Base-by-base conservation (phyloP, 2,329 filamentous ascomycete species). In the Byssothecium circinans region DNA sequence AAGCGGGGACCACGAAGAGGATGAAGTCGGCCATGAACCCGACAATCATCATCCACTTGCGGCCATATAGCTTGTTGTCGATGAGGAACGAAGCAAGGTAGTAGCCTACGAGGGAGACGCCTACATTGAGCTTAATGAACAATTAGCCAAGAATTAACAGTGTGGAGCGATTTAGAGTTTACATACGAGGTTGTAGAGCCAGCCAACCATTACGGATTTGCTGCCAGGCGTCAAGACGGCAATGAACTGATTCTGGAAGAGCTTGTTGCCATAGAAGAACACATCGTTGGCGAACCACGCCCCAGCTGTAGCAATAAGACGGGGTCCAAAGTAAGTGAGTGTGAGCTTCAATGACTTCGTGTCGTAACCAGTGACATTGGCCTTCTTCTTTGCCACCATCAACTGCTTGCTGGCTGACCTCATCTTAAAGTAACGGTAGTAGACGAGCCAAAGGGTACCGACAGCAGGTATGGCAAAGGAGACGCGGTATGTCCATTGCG, bases 221-320 rank as follows among this genome's bases (percentile, higher is more conserved):
- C 83, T 81, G 56, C 81, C 74, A 43, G 84, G 80, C 45, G 85
- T 88, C 58, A 96, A 86, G 66, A 94, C 87, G 25, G 77, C 78
- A 74, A 96, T 96, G 75, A 96, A 96, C 68, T 92, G 83, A 53
- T 82, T 83, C 75, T 96, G 91, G 82, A 96, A 96, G 44, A 96
- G 86, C 81, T 96, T 96, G 86, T 96, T 96, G 61, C 92, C 92
- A 77, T 97, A 97, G 79, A 97, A 97, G 81, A 97, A 96, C 58
- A 97, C 87, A 67, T 97, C 92, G 73, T 97, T 97, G 76, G 86
- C 89, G 74, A 92, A 97, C 92, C 92, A 97, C 29, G 85, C 83
- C 47, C 88, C 88, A 10, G 91, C 85, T 17, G 92, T 96, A 41
- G 92, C 92, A 17, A 96, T 66, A 19, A 97, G 75, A 59, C 92